These are phyloP conservation scores for Tephrocybe rancida DNA, from an alignment of 768 basidiomycete species.

Conservation along the genomic window DNA sequence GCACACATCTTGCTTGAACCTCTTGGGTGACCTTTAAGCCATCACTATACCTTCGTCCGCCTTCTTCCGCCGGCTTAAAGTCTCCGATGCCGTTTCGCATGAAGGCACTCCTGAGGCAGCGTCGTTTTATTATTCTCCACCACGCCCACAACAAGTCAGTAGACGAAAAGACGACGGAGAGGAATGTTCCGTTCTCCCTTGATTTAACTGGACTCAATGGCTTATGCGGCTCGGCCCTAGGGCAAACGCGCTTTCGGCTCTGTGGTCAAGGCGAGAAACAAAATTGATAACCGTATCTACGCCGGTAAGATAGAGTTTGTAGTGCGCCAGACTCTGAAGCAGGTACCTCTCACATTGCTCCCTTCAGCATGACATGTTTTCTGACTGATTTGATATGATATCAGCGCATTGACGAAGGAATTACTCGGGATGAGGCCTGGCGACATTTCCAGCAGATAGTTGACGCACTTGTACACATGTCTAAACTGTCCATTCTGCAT, in stretches of 20 bases:
- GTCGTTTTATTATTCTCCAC: slow-evolving; percentile 56
- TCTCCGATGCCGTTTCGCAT: slow-evolving; percentile 48
- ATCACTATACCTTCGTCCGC: slow-evolving; percentile 30
- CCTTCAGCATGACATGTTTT: background rate
- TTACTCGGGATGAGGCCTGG: slow-evolving; percentile 88
- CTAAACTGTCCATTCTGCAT: slow-evolving; percentile 83
- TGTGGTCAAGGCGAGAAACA: slow-evolving; percentile 93
- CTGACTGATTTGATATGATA: background rate
- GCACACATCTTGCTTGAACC: slow-evolving; percentile 54
- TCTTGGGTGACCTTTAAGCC: slow-evolving; percentile 55
- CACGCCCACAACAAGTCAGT: slow-evolving; percentile 56
- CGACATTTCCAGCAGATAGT: slow-evolving; percentile 86
- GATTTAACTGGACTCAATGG: background rate
- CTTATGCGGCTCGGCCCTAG: slow-evolving; percentile 35
- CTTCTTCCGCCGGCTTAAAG: slow-evolving; percentile 40
- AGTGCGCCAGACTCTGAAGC: slow-evolving; percentile 86
- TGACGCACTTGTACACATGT: slow-evolving; percentile 90
- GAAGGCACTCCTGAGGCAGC: slow-evolving; percentile 68
- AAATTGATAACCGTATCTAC: slow-evolving; percentile 83
- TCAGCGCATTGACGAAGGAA: slow-evolving; percentile 76
- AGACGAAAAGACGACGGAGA: slow-evolving; percentile 95
- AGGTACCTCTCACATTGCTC: slow-evolving; percentile 44
- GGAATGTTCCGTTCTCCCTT: slow-evolving; percentile 63
- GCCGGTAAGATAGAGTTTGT: slow-evolving; percentile 93
- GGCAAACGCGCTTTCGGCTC: slow-evolving; percentile 91